Conservation (phyloP, 2,329 filamentous ascomycete species). For the Hypoxylon sp. region DNA sequence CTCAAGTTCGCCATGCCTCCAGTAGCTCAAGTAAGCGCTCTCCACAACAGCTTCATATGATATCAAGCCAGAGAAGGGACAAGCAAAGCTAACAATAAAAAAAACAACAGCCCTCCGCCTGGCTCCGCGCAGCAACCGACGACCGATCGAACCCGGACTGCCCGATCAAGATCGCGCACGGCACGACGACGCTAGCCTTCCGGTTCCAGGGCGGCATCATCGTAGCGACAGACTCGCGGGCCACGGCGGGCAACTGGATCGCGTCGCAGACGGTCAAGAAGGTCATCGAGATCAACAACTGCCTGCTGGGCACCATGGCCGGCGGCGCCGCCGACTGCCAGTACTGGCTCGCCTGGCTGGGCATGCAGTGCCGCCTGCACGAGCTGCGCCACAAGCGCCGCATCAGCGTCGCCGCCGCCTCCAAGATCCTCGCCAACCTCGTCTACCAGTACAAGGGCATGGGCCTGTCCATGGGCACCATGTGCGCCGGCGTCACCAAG, state of each 20-base stretch:
- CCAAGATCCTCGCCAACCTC: slow-evolving; percentile 98
- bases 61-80: neutral
- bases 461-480: slow-evolving; percentile 98
- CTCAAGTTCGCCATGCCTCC: slow-evolving; percentile 97
- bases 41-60: slow-evolving; percentile 3
- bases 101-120: slow-evolving; percentile 83
- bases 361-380: slow-evolving; percentile 99
- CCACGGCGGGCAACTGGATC: slow-evolving; percentile 98
- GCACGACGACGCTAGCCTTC: slow-evolving; percentile 97
- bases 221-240: slow-evolving; percentile 96
- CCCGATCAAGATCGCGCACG: slow-evolving; percentile 99
- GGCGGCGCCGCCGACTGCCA: slow-evolving; percentile 99
- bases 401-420: slow-evolving; percentile 96
- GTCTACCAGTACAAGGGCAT: slow-evolving; percentile 99
- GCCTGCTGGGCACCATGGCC: slow-evolving; percentile 96
- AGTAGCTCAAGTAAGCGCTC: slow-evolving; percentile 81
- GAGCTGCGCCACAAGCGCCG: slow-evolving; percentile 99
- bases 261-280: slow-evolving; percentile 99
- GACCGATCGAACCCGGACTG: slow-evolving; percentile 97
- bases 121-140: slow-evolving; percentile 97
- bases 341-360: slow-evolving; percentile 99
- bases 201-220: slow-evolving; percentile 99
- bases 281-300: slow-evolving; percentile 98
- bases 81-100: slow-evolving; percentile 25
- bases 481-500: slow-evolving; percentile 97